Evolutionary conservation across 139 green algal species (phyloP).

Genomic region (Micractinium conductrix): DNA sequence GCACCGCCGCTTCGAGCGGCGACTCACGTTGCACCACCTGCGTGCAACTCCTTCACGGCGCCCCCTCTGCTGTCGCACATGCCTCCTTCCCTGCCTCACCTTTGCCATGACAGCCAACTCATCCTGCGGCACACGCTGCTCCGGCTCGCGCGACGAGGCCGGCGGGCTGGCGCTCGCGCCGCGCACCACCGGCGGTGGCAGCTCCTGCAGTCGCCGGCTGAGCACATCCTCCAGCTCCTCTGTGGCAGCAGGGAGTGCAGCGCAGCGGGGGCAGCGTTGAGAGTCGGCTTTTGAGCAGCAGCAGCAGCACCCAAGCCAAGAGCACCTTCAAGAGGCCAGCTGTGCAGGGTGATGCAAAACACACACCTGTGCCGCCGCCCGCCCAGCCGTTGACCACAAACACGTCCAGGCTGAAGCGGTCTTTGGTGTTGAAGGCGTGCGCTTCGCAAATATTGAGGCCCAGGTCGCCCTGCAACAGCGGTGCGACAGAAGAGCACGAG

Average conservation of each 20-base stretch:
- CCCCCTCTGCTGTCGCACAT: neutral
- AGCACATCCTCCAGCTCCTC: slow-evolving; percentile 80
- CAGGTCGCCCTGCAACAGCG: slow-evolving; percentile 88
- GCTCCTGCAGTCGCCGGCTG: slow-evolving; percentile 75
- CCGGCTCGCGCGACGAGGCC: slow-evolving; percentile 20
- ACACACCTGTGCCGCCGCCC: slow-evolving; percentile 49
- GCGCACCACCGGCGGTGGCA: slow-evolving; percentile 69
- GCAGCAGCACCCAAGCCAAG: no score
- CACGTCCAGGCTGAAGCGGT: slow-evolving; percentile 95
- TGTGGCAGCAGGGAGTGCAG: no score
- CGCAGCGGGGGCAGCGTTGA: no score
- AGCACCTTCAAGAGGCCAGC: no score
- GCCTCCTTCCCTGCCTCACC: neutral
- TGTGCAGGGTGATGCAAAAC: no score
- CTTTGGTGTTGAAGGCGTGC: slow-evolving; percentile 97
- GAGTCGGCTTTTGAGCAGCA: no score
- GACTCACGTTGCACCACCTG: no score
- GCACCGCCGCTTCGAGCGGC: no score
- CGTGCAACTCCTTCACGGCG: no score
- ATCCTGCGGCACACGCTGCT: slow-evolving; percentile 52
- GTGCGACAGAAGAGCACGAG: no score
- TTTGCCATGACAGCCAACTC: slow-evolving; percentile 42
- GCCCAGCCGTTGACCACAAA: slow-evolving; percentile 95
- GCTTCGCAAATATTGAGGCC: slow-evolving; percentile 98
- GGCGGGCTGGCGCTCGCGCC: slow-evolving; percentile 19